Base-by-base conservation (phyloP, 1,284 basidiomycete genomes). In the Trametes hirsuta region DNA sequence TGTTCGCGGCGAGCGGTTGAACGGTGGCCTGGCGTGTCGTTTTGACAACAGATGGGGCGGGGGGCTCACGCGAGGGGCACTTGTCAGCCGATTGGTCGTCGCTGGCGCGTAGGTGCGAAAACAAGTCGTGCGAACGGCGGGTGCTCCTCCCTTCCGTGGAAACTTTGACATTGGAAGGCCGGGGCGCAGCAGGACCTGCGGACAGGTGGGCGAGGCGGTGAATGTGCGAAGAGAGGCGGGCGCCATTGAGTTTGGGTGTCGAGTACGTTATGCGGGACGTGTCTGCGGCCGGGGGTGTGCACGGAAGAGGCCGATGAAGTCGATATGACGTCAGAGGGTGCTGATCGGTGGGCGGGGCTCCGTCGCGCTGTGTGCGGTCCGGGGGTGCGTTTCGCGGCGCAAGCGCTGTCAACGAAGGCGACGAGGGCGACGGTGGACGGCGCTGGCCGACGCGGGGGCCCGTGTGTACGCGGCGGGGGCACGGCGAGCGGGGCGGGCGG, bases 321-420 rank as follows among this genome's bases (percentile, higher is more conserved):
- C 10, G 53, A 41, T 34, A 64, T 64, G 63, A 64, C 63, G 63
- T 64, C 63, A 64, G 41, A 53, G 63, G 63, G 63, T 59, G 46
- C 49, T 64, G 63, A 61, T 59, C 44, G 46, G 15, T 12, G 42
- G 21, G 50, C 47, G 10, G 39, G 55, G 56, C 37, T 18, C 55
- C 22, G 47, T 2, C 45, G 46, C 40, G 41, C 51, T 39, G 36
- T 36, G 15, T 10, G 18, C 30, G 25, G 25, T 6, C 9, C 4
- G 41, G 22, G 14, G 6, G 40, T 34, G 40, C 40, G 49, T 51
- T 30, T 42, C 49, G 15, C 22, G 18, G 2, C 6, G 22, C 4
- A 30, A 25, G 24, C 40, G 39, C 12, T n/a, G 25, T 25, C 15
- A 18, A 14, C 14, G 6, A 21, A 15, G n/a, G 51, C 34, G n/a